Conservation (phyloP, 164 flowering plant species). For the grape (Vitis vinifera) region ASM3070453v1 NC_081821.1:6440001-6440500, state of each 20-base stretch:
- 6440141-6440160: conserved; percentile 80
- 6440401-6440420: conserved; percentile 90
- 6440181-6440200: conserved; percentile 89
- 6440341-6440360: no score
- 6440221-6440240: conserved; percentile 89
- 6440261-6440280: conserved; percentile 79
- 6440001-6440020: conserved; percentile 83
- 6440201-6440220: conserved; percentile 83
- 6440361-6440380: background rate
- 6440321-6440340: background rate
- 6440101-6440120: conserved; percentile 24
- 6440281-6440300: conserved; percentile 91
- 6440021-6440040: conserved; percentile 54
- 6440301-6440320: conserved; percentile 28
- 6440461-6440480: conserved; percentile 76
- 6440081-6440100: background rate
- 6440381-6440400: conserved; percentile 4
- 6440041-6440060: background rate
- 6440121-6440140: conserved; percentile 92
- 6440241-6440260: conserved; percentile 96
- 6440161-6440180: conserved; percentile 84
- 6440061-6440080: background rate
- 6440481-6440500: conserved; percentile 70
- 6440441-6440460: conserved; percentile 79
- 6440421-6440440: conserved; percentile 89